A percentile compares a stretch with the other conserved stretches of the same genome.
These are phyloP conservation scores for Rhododendron simsii DNA, from an alignment of 148 eudicot species.

Conservation along the genomic window DNA sequence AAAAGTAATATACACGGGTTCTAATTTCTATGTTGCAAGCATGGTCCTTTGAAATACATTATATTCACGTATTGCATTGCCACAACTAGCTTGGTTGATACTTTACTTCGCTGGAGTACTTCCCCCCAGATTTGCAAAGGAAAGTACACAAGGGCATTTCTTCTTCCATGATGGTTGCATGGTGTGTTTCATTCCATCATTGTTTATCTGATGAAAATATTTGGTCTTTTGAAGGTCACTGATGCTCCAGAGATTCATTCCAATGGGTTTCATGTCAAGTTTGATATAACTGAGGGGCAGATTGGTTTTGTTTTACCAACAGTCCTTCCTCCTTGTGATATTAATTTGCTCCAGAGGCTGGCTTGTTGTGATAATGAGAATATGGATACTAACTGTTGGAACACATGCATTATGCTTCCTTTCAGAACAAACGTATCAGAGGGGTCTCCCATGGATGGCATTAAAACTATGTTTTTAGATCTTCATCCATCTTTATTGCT, in stretches of 20 bases:
- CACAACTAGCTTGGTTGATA: background rate
- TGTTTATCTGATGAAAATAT: background rate
- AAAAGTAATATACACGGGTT: background rate
- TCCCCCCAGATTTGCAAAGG: background rate
- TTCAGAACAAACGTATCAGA: constrained; percentile 57
- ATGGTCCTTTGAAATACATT: background rate
- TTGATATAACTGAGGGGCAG: constrained; percentile 84
- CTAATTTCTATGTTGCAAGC: background rate
- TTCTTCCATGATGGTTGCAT: background rate
- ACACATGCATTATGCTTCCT: constrained; percentile 93
- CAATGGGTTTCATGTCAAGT: constrained; percentile 93
- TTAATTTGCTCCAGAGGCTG: constrained; percentile 45
- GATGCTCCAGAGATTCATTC: constrained; percentile 99
- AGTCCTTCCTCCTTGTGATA: constrained; percentile 63
- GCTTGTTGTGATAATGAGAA: constrained; percentile 35
- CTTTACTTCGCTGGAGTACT: background rate
- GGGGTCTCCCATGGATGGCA: constrained; percentile 41
- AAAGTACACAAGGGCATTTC: background rate
- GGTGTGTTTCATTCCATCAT: background rate
- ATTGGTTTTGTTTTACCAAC: constrained; percentile 96
- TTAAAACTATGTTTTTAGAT: constrained; percentile 77
- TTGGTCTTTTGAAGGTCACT: constrained; percentile 58
- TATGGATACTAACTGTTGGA: constrained; percentile 45
- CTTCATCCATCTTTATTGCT: constrained; percentile 92
- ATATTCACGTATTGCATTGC: background rate